Evolutionary conservation across 2,329 filamentous ascomycete species (phyloP).

Genomic region (Fusarium nelsonii): DNA sequence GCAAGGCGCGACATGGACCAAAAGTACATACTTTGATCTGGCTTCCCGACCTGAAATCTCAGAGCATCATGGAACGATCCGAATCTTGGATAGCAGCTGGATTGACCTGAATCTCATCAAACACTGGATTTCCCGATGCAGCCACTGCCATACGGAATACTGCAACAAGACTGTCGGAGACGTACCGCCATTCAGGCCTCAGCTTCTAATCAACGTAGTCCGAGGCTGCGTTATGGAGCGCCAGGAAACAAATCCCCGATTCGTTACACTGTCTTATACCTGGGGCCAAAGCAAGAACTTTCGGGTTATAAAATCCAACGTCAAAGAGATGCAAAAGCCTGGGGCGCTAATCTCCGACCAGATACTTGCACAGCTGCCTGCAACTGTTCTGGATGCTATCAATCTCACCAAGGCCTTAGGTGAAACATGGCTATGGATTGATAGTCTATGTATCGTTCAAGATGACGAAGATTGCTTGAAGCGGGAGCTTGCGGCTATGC

Average conservation of each 20-base stretch:
- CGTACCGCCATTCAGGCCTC: neutral
- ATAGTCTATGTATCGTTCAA: neutral
- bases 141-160: accelerated
- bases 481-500: neutral
- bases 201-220: neutral
- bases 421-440: neutral
- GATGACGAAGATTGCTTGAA: neutral
- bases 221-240: neutral
- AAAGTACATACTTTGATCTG: neutral
- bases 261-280: neutral
- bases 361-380: neutral
- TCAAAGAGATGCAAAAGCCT: neutral
- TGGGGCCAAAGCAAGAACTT: neutral
- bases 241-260: neutral
- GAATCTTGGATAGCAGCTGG: neutral
- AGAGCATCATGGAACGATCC: neutral
- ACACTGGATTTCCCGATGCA: neutral
- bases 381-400: neutral
- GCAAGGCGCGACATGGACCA: neutral
- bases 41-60: neutral
- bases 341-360: neutral
- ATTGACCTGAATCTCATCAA: neutral
- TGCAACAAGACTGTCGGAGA: neutral
- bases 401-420: neutral
- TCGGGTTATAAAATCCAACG: neutral